Evolutionary conservation across 2,329 filamentous ascomycete genomes (phyloP).

Genomic region (Fusarium bulbicola): DNA sequence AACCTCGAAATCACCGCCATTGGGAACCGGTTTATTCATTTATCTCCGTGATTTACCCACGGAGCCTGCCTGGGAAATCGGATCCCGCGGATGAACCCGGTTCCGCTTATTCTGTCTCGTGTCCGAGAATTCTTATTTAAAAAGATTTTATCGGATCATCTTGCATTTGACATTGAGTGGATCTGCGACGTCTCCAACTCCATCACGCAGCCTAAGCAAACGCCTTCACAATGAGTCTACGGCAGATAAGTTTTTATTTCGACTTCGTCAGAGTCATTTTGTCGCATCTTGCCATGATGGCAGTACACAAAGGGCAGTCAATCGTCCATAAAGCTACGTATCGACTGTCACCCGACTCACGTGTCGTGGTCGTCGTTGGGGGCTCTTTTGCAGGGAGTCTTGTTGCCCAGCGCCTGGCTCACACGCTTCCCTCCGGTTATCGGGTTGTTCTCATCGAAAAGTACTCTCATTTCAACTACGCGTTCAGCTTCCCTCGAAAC

Average conservation of each 20-base stretch:
- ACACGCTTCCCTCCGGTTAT: slow-evolving; percentile 21
- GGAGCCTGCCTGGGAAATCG: not conserved
- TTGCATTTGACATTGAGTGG: not conserved
- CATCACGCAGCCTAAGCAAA: not conserved
- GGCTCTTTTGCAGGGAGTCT: slow-evolving; percentile 25
- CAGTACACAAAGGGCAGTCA: not conserved
- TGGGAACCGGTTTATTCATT: not conserved
- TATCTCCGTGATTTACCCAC: not conserved
- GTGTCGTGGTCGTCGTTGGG: slow-evolving; percentile 19
- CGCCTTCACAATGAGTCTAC: not conserved
- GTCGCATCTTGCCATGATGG: not conserved
- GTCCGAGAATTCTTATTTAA: not conserved
- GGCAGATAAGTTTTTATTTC: not conserved
- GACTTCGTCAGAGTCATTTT: slow-evolving; percentile 3
- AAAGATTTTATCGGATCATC: slow-evolving; percentile 10
- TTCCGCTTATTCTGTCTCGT: not conserved
- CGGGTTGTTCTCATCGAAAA: slow-evolving; percentile 25
- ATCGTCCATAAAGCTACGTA: slow-evolving; percentile 20
- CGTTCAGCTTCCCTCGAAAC: slow-evolving; percentile 23
- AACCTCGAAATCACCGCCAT: not conserved
- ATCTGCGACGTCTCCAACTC: not conserved
- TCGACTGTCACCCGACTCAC: not conserved
- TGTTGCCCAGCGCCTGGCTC: slow-evolving; percentile 4
- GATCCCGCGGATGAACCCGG: not conserved
- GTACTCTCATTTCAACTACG: slow-evolving; percentile 29